These are phyloP conservation scores for Xylariaceae sp. DNA, from an alignment of 2,329 filamentous ascomycete species.

Conservation along the genomic window DNA sequence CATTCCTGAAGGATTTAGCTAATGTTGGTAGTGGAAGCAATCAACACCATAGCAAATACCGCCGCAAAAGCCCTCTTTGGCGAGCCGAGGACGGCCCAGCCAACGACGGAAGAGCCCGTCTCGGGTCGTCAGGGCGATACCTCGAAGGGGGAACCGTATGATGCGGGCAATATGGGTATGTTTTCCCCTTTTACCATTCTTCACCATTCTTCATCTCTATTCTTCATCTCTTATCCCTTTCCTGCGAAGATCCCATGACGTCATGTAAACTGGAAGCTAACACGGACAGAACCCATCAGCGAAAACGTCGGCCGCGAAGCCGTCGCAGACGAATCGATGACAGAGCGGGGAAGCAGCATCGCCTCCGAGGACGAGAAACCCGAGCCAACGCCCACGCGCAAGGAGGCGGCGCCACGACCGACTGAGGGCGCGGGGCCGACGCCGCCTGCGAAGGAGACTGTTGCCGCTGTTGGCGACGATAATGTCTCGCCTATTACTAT, in stretches of 20 bases:
- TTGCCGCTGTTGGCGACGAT: too few species aligned
- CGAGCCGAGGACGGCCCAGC: conserved; percentile 25
- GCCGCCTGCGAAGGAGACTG: too few species aligned
- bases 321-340: neutral
- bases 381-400: too few species aligned
- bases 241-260: too few species aligned
- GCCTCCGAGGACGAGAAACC: conserved; percentile 4
- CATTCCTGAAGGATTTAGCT: neutral
- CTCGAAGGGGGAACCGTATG: conserved; percentile 65
- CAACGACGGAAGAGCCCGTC: conserved; percentile 56
- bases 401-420: too few species aligned
- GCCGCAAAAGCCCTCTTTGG: conserved; percentile 48
- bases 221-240: neutral
- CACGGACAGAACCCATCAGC: conserved; percentile 1
- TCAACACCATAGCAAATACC: conserved; percentile 51
- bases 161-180: conserved; percentile 69
- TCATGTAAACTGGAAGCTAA: too few species aligned
- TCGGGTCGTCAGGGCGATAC: conserved; percentile 66
- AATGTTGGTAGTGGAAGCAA: conserved; percentile 52
- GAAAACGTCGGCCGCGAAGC: neutral
- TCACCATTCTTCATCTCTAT: neutral
- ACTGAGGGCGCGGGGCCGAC: too few species aligned
- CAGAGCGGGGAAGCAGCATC: neutral
- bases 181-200: conserved; percentile 2
- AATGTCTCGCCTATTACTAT: too few species aligned